Base-by-base conservation (phyloP, 1,284 basidiomycete genomes). In the Ustilago esculenta region DNA sequence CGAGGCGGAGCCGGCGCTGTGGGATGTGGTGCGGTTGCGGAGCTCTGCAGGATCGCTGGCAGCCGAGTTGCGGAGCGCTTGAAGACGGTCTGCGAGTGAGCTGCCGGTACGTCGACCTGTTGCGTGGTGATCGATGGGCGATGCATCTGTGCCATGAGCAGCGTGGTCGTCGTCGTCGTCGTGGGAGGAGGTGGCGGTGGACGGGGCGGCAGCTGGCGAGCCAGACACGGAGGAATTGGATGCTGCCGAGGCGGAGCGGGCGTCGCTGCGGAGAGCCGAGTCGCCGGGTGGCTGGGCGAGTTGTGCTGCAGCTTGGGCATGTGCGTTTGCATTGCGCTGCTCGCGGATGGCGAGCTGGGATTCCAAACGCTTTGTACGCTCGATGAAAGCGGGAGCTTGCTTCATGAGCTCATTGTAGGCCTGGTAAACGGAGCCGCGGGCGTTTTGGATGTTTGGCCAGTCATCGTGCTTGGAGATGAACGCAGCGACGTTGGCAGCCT, bases 381-480 rank as follows among this genome's bases (percentile, higher is more conserved):
- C 53, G 44, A 81, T 75, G 35, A 80, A 77, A 15, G 72, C 67
- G 8, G 77, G 76, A 4, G 74, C 69, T 30, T 75, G 74, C 51
- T 69, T 69, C 75, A 77, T 80, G 27, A 79, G 60, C 49, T 80
- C 78, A 41, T 77, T 76, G 64, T 78, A 81, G 3, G 75, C 66
- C 18, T 64, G 51, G 44, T 75, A 79, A n/a, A 68, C 67, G 5
- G 72, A 59, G 10, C 68, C 72, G n/a, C 74, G 59, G 25, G 57
- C 45, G 47, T 72, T 61, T 27, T 68, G 55, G 20, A 76, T 65
- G 39, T 43, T 61, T 1, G 69, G 65, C 77, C 75, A 79, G n/a
- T 79, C 78, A 40, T 75, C 60, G 47, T 79, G 78, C 54, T 78
- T 80, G 15, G 77, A 67, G 48, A 80, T 78, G 46, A 76, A 77